Base-by-base conservation (phyloP, 2,329 filamentous ascomycete genomes). In the Hypomyces perniciosus region DNA sequence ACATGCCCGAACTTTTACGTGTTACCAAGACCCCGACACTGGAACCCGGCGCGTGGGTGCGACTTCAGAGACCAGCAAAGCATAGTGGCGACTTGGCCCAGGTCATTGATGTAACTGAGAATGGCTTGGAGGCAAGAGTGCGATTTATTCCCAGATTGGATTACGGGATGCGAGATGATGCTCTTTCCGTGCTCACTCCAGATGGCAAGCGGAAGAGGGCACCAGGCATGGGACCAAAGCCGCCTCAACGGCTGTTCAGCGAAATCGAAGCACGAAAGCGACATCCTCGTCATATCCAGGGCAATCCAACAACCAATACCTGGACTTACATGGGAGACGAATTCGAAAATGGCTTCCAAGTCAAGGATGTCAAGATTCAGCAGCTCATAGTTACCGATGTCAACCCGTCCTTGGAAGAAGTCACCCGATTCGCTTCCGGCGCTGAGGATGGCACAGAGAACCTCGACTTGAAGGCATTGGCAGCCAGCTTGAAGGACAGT, bases 1-100 rank as follows among this genome's bases (percentile, higher is more conserved):
- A 99, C 69, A 96, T 96, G 85, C 92, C 93, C 2, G 93, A 97
- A 69, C 79, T 99, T n/a, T 77, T 99, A 13, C 84, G 90, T 46
- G 89, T 95, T 29, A 85, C 83, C 54, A 96, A 96, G 72, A 92
- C 87, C 3, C 88, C 90, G 44, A 84, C 84, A 28, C 75, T 99
- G 33, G 84, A 93, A 60, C 87, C 86, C 8, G 92, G 92, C 56
- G 90, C 90, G 35, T 99, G 93, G 80, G 92, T 97, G 46, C 89
- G 93, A 56, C 83, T 97, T 56, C 85, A 84, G 65, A 82, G 88
- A 48, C 84, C 84, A 2, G 79, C 85, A 41, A 87, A 91, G 65
- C 95, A 99, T 69, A 81, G 83, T 38, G 88, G 88, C 20, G 93
- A 99, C 75, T 75, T 99, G 60, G 93, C 90, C 5, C 90, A 96